Base-by-base conservation (phyloP, 1,284 basidiomycete species). In the Stereum hirsutum region DNA sequence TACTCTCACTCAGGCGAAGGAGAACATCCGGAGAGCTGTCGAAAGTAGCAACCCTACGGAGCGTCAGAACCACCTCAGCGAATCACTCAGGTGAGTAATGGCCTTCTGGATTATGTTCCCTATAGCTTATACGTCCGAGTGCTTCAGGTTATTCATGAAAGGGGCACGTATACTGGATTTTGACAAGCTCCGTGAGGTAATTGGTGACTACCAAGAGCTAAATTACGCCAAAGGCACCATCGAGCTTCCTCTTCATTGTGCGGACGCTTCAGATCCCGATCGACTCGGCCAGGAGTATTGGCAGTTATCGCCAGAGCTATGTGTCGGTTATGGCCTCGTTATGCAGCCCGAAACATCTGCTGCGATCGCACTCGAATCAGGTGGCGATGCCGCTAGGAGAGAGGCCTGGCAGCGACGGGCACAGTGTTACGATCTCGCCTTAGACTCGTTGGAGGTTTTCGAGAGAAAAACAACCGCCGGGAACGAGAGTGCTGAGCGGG, bases 1-100 rank as follows among this genome's bases (percentile, higher is more conserved):
- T 15, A 12, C 36, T 36, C 27, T 38, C 15, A 21, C 46, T 31
- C 53, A 92, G 87, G 95, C 95, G 1, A 87, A 91, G 57, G 96
- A 99, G 64, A 90, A 86, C 52, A 75, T 97, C 35, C 85, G 92
- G 6, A 87, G 89, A 54, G 93, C 96, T 20, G 82, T 87, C 38
- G 90, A 94, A 58, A 81, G 87, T 12, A 71, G 75, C 39, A 86
- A 82, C 55, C 70, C 73, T 4, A 60, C 66, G 2, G 91, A 95
- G 59, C 75, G 81, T 43, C 76, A 81, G 45, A 81, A 81, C 44
- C 81, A 74, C 67, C 70, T 96, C 30, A 74, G 74, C 32, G 91
- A 96, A 62, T 91, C 91, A 1, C 65, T 95, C 41, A 74, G 83
- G 89, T 58, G 19, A 14, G 17, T 41, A 14, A 14, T 17, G 39